These are phyloP conservation scores for Westerdykella ornata DNA, from an alignment of 2,329 filamentous ascomycete species.

Conservation along the genomic window DNA sequence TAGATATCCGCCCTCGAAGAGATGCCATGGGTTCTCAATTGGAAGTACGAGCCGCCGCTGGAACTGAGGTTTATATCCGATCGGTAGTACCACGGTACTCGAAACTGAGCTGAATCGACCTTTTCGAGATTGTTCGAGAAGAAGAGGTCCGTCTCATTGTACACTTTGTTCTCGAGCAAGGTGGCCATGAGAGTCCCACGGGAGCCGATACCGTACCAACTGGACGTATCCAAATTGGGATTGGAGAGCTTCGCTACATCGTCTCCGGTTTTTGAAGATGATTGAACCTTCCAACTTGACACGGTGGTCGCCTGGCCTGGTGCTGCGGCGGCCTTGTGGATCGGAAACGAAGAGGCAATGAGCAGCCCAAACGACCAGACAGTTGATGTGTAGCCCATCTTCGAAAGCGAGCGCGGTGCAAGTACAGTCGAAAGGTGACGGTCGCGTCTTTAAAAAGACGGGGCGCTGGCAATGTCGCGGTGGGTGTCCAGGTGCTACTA, in stretches of 20 bases:
- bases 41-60: conserved; percentile 40
- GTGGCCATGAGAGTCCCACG: conserved; percentile 53
- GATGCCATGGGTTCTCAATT: conserved; percentile 54
- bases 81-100: conserved; percentile 54
- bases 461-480: no score
- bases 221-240: conserved; percentile 37
- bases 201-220: conserved; percentile 48
- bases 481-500: no score
- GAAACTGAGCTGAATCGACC: conserved; percentile 45
- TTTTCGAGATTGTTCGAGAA: conserved; percentile 47
- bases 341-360: neutral
- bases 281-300: conserved; percentile 18
- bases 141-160: conserved; percentile 50
- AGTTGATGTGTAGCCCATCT: no score
- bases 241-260: conserved; percentile 15
- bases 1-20: conserved; percentile 55
- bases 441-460: no score
- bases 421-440: no score
- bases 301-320: conserved; percentile 9
- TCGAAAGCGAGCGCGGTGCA: no score
- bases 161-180: conserved; percentile 48
- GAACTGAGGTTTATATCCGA: conserved; percentile 45
- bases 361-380: conserved; percentile 1
- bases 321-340: conserved; percentile 4
- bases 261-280: conserved; percentile 8